Percentiles rank a stretch among this genome's conserved stretches.
These are phyloP conservation scores for Ascomycota sp. DNA, from an alignment of 2,329 filamentous ascomycete genomes.

Conservation along the genomic window DNA sequence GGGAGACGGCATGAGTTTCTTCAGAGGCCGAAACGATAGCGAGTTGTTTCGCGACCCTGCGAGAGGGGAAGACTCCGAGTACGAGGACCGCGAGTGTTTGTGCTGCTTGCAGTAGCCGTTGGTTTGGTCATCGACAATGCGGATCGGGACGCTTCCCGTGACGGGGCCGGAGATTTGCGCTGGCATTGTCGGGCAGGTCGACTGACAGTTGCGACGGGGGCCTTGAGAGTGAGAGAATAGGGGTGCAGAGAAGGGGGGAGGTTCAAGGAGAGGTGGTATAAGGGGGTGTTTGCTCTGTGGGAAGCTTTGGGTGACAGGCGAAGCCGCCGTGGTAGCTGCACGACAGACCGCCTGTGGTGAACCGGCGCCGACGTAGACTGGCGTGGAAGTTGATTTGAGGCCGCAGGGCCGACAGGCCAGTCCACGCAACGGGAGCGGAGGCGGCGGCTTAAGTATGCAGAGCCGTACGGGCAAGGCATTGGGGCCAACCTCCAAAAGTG, in stretches of 20 bases:
- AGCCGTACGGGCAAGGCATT: constrained; percentile 12
- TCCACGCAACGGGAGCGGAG: constrained; percentile 3
- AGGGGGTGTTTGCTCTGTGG: too few relatives aligned
- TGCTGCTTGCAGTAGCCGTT: constrained; percentile 23
- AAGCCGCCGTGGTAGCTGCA: constrained; percentile 8
- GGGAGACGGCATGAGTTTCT: constrained; percentile 35
- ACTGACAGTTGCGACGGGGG: not conserved
- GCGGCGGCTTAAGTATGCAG: constrained; percentile 14
- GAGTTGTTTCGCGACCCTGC: constrained; percentile 36
- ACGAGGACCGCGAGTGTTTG: constrained; percentile 41
- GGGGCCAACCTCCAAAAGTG: constrained; percentile 8
- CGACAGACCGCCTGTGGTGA: constrained; percentile 5
- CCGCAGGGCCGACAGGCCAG: too few relatives aligned
- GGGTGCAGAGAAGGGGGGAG: not conserved
- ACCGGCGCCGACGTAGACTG: not conserved
- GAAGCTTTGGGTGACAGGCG: constrained; percentile 7
- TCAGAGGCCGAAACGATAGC: constrained; percentile 37
- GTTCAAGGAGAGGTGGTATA: too few relatives aligned
- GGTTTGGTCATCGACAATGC: constrained; percentile 15
- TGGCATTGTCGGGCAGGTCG: constrained; percentile 12
- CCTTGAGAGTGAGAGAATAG: too few relatives aligned
- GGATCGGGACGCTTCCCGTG: constrained; percentile 17
- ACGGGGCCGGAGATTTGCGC: constrained; percentile 18
- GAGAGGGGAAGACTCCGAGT: constrained; percentile 37
- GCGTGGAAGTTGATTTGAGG: too few relatives aligned